Base-by-base conservation (phyloP, 1,284 basidiomycete species). In the Blastosporella zonata region DNA sequence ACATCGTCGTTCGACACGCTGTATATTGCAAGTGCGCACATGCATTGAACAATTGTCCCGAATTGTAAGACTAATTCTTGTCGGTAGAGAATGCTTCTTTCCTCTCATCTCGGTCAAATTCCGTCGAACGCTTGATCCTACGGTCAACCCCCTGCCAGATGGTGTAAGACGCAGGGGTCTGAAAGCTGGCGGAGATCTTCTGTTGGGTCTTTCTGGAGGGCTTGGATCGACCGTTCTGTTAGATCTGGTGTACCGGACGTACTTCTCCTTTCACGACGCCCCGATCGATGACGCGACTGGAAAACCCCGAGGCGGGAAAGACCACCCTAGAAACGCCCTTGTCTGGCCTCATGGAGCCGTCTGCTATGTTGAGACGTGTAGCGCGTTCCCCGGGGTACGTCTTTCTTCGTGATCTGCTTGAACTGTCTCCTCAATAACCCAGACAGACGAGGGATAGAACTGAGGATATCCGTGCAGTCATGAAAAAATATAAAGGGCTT, bases 21-120 rank as follows among this genome's bases (percentile, higher is more conserved):
- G 84, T 88, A 13, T 91, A 90, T 62, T 91, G 88, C 85, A 89
- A 82, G 87, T 88, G 62, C 60, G 81, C 37, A 33, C 17, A 7
- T 13, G 7, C 29, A 31, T 34, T 39, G 36, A 22, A 45, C 27
- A 46, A 23, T 13, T 48, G 2, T 38, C 25, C 21, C 55, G 3
- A 10, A 28, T 18, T 21, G 10, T 10, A n/a, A 1, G 22, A 37
- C 21, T 43, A 12, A 48, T 43, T n/a, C 17, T 28, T 18, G 12
- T 12, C 39, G 17, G 15, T 23, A 90, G 87, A 68, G 71, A 75
- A 8, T 90, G 89, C 59, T 88, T 90, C 63, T 70, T 74, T 38
- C 74, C 79, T 2, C 71, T 84, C 28, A 69, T 88, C 2, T 71
- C 72, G 6, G 67, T 71, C 53, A 87, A 84, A 59, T 88, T 90